phyloP scores from a whole-genome alignment of 192 early-diverging fungal genomes.

The Neocallimastix lanati region DNA sequence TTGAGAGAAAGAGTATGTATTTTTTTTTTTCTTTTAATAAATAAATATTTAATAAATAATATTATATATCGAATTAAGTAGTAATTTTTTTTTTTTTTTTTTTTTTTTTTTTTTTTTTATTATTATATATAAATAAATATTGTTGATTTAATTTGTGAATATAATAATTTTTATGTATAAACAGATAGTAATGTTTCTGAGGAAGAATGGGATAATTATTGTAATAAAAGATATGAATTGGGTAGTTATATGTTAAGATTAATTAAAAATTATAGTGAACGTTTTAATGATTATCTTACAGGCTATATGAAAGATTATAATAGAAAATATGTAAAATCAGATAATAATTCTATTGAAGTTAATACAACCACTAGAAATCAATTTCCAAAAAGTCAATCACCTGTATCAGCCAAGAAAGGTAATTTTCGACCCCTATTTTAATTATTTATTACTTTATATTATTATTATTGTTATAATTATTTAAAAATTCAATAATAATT shows the following conservation, averaged over 20 bases:
- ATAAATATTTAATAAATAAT: not conserved
- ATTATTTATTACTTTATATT: too few species aligned
- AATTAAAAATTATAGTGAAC: not conserved
- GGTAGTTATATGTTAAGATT: not conserved
- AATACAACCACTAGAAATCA: not conserved
- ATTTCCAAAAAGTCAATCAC: too few species aligned
- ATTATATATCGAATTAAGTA: not conserved
- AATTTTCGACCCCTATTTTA: too few species aligned
- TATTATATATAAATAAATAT: too few species aligned
- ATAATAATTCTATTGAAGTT: not conserved
- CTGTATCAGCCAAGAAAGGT: too few species aligned
- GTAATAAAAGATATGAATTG: not conserved
- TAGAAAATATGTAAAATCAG: not conserved
- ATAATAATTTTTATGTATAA: too few species aligned
- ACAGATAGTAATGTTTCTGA: not conserved
- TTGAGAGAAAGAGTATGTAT: not conserved
- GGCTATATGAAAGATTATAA: not conserved
- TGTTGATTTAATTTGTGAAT: too few species aligned
- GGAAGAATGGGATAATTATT: not conserved
- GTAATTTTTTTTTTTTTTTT: too few species aligned
- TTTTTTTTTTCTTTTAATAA: not conserved
- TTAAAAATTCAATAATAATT: too few species aligned
- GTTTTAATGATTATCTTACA: not conserved
- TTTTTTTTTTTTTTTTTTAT: too few species aligned
- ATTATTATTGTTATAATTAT: too few species aligned